A percentile compares a stretch with the other conserved stretches of the same genome.
phyloP scores from a whole-genome alignment of 2,329 filamentous ascomycete species.

The Cytospora mali region DNA sequence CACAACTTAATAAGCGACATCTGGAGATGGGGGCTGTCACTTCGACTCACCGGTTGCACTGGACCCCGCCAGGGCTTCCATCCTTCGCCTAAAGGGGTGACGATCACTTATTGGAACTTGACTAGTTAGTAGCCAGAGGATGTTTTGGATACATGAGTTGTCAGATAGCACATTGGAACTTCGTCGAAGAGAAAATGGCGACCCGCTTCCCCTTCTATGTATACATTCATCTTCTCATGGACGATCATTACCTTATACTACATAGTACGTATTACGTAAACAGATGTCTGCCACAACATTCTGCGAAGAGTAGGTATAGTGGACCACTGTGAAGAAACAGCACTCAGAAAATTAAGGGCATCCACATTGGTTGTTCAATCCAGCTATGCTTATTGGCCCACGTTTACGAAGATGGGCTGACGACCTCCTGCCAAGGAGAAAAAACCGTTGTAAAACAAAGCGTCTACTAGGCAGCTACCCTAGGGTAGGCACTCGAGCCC shows the following conservation, averaged over 20 bases:
- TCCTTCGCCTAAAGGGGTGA: too few species aligned
- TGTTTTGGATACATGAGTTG: not conserved
- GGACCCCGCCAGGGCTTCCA: too few species aligned
- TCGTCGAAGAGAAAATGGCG: not conserved
- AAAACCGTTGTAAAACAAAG: not conserved
- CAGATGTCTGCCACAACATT: not conserved
- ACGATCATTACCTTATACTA: not conserved
- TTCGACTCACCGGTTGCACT: too few species aligned
- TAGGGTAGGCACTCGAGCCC: too few species aligned
- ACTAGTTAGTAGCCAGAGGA: not conserved
- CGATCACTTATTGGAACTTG: too few species aligned
- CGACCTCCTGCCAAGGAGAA: not conserved
- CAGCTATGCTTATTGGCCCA: not conserved
- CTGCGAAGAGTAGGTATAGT: not conserved
- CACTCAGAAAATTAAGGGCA: not conserved
- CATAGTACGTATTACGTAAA: not conserved
- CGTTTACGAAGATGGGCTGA: not conserved
- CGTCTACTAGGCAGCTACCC: too few species aligned
- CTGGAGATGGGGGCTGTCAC: not conserved
- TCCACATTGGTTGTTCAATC: not conserved
- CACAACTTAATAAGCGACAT: not conserved
- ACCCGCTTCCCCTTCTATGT: not conserved
- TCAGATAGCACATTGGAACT: not conserved
- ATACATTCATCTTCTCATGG: not conserved
- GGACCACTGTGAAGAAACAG: not conserved